Percentiles rank a stretch among this genome's conserved stretches.
Evolutionary conservation across 495 filamentous ascomycete species (phyloP).

Genomic region (Astrothelium macrocarpum): DNA sequence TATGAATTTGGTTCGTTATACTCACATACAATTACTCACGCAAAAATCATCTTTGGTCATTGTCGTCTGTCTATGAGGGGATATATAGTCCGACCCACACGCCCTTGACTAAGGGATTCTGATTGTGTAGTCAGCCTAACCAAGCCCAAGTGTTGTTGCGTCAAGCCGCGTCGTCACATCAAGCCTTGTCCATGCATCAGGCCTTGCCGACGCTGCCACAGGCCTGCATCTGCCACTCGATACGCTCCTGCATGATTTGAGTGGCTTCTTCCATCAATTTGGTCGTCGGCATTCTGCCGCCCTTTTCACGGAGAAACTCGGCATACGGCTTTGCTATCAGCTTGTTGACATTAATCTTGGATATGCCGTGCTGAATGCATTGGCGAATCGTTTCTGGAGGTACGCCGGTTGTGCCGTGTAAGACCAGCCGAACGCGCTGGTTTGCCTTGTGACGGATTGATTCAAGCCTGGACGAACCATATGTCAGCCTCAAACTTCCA

Average conservation of each 20-base stretch:
- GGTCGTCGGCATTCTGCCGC: constrained; percentile 55
- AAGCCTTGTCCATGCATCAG: background rate
- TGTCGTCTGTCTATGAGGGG: too few relatives aligned
- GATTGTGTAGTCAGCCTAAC: too few relatives aligned
- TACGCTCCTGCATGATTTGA: constrained; percentile 59
- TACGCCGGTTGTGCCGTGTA: constrained; percentile 58
- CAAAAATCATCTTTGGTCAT: too few relatives aligned
- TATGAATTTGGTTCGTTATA: too few relatives aligned
- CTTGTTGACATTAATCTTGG: constrained; percentile 76
- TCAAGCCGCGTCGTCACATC: too few relatives aligned
- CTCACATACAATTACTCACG: too few relatives aligned
- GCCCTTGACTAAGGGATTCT: too few relatives aligned
- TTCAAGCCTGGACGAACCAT: constrained; percentile 10
- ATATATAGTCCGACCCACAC: too few relatives aligned
- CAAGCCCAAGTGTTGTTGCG: too few relatives aligned
- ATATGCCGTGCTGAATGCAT: constrained; percentile 61
- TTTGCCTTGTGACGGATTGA: constrained; percentile 1
- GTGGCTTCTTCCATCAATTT: constrained; percentile 63
- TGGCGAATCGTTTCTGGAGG: constrained; percentile 53
- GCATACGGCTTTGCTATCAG: constrained; percentile 65
- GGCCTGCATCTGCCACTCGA: constrained; percentile 65
- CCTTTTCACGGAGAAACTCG: constrained; percentile 54
- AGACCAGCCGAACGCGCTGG: background rate
- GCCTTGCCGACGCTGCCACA: constrained; percentile 57
- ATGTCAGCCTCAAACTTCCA: too few relatives aligned